Conservation (phyloP, 129 eudicot species). For the Flaveria brownii region DNA sequence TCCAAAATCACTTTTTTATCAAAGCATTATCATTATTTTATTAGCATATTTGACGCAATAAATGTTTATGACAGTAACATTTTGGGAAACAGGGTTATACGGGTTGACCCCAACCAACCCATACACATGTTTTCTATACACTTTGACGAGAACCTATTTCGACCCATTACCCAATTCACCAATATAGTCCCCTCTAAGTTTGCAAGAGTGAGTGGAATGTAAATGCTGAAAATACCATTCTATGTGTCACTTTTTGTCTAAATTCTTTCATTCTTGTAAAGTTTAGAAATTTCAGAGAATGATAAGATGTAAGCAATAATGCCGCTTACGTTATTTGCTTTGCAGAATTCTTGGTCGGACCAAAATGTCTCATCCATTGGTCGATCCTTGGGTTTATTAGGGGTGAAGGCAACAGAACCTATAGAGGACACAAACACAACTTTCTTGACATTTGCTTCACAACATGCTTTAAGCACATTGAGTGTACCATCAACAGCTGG, state of each 20-base stretch:
- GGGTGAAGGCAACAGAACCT: conserved; percentile 56
- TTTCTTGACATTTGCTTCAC: conserved; percentile 62
- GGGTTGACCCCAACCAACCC: neutral
- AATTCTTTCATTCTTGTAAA: conserved; percentile 5
- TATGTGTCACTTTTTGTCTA: conserved; percentile 5
- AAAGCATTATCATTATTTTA: neutral
- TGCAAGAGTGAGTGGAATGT: neutral
- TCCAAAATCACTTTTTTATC: neutral
- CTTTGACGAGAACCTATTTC: neutral
- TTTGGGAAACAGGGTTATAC: neutral
- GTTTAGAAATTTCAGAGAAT: neutral
- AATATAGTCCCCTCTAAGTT: neutral
- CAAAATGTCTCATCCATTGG: conserved; percentile 77
- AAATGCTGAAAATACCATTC: neutral
- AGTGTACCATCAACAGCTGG: conserved; percentile 87
- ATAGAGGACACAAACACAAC: conserved; percentile 69
- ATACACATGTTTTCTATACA: neutral
- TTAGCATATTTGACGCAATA: neutral
- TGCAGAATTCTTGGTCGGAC: conserved; percentile 83
- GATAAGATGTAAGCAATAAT: neutral
- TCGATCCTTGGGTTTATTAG: conserved; percentile 58
- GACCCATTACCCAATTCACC: neutral
- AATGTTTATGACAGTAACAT: neutral
- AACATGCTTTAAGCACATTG: conserved; percentile 77
- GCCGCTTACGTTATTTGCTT: conserved; percentile 52